phyloP scores from a whole-genome alignment of 2,329 filamentous ascomycete species.

The Colletotrichum abscissum region DNA sequence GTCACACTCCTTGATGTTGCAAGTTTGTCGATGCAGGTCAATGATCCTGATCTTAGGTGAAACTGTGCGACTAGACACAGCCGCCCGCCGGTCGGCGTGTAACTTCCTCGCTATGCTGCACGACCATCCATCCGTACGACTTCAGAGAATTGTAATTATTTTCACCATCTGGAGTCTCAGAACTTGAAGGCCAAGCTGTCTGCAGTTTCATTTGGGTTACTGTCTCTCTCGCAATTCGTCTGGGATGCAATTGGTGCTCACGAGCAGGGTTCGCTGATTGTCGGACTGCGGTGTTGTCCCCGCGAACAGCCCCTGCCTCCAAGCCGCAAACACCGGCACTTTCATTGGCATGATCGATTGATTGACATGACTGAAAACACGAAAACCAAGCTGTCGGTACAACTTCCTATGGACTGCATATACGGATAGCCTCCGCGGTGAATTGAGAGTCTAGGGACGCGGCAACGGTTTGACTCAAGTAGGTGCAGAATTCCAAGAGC shows the following conservation, averaged over 20 bases:
- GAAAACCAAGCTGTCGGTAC: background rate
- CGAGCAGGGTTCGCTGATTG: background rate
- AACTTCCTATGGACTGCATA: background rate
- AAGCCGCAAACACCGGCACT: background rate
- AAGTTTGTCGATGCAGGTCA: background rate
- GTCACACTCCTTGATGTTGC: background rate
- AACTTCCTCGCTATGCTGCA: background rate
- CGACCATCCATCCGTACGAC: background rate
- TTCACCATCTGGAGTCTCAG: background rate
- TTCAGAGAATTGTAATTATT: background rate
- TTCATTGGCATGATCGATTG: background rate
- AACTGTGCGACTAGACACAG: background rate
- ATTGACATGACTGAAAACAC: background rate
- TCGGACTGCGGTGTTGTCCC: background rate
- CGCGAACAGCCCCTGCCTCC: background rate
- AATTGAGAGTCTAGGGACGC: background rate
- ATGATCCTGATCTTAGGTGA: background rate
- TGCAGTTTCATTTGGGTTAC: background rate
- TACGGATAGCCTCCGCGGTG: background rate
- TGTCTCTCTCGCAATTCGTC: background rate
- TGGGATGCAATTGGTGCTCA: background rate
- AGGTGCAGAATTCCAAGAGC: background rate
- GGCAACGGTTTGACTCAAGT: background rate
- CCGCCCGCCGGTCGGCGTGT: no score
- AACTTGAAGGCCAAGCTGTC: background rate